These are phyloP conservation scores for Scedosporium apiospermum DNA, from an alignment of 2,329 filamentous ascomycete genomes.

Conservation along the genomic window DNA sequence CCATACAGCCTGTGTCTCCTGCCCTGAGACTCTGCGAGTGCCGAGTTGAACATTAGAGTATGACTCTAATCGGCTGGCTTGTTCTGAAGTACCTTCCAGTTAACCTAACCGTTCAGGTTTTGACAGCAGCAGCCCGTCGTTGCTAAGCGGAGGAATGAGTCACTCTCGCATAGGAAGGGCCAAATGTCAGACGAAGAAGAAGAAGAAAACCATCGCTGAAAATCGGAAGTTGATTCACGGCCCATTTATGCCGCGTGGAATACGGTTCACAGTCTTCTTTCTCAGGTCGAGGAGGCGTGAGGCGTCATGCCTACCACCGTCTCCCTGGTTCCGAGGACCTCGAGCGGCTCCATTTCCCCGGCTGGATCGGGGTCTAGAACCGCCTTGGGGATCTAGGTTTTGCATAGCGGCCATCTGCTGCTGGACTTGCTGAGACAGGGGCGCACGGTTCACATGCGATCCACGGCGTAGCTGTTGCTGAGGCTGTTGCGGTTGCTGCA, in stretches of 20 bases:
- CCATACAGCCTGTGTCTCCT: too few relatives aligned
- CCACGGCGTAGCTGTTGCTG: not conserved
- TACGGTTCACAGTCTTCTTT: not conserved
- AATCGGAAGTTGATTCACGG: not conserved
- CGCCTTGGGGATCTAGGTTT: not conserved
- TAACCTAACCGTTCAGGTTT: not conserved
- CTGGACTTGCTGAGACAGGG: slow-evolving; percentile 1
- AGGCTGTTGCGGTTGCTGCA: slow-evolving; percentile 3
- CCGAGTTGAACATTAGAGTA: too few relatives aligned
- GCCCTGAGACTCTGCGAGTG: too few relatives aligned
- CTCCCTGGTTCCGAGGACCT: not conserved
- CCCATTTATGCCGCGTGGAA: not conserved
- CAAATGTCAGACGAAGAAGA: not conserved
- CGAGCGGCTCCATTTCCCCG: not conserved
- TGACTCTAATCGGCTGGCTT: too few relatives aligned
- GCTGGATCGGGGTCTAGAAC: slow-evolving; percentile 1
- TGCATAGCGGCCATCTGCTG: slow-evolving; percentile 6
- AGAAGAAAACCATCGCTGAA: not conserved
- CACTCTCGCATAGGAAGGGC: not conserved
- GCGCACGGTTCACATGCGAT: not conserved
- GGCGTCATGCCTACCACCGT: not conserved
- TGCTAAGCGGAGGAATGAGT: not conserved
- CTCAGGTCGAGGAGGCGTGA: not conserved
- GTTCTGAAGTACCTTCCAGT: not conserved
- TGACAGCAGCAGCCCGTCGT: not conserved